Conservation (phyloP, 331 rosid genomes). For the Spiraea crenata region DNA sequence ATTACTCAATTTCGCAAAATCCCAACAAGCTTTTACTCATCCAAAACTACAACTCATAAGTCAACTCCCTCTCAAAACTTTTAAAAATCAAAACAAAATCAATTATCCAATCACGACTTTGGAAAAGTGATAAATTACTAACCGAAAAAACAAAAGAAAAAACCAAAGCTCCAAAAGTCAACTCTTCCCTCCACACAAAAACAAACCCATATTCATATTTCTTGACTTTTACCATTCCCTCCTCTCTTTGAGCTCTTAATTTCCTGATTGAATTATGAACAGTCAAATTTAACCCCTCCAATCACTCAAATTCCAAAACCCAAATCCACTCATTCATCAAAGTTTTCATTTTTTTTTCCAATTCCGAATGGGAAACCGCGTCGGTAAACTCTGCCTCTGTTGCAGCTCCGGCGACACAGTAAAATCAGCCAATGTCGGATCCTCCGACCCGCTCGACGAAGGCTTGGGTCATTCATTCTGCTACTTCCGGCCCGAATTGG, state of each 20-base stretch:
- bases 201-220: background rate
- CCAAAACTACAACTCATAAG: constrained; percentile 6
- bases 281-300: constrained; percentile 5
- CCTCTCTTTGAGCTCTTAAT: constrained; percentile 6
- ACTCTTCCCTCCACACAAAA: constrained; percentile 19
- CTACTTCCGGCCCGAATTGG: constrained; percentile 50
- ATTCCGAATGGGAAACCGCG: constrained; percentile 63
- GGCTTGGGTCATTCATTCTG: constrained; percentile 58
- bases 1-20: background rate
- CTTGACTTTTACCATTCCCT: constrained; percentile 14
- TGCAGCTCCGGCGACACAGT: background rate
- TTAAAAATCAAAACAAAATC: constrained; percentile 19
- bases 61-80: constrained; percentile 37
- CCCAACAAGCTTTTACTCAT: constrained; percentile 1
- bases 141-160: background rate
- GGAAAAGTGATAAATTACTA: background rate
- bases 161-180: constrained; percentile 33
- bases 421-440: background rate
- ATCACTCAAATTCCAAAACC: constrained; percentile 18
- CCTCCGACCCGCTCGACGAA: constrained; percentile 32
- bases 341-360: background rate
- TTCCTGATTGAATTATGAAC: background rate
- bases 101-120: constrained; percentile 12
- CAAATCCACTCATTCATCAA: background rate
- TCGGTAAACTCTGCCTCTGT: constrained; percentile 42